Percentiles rank a stretch among this genome's conserved stretches.
phyloP scores from a whole-genome alignment of 2,329 filamentous ascomycete species.

The Herpotrichia juniperi region DNA sequence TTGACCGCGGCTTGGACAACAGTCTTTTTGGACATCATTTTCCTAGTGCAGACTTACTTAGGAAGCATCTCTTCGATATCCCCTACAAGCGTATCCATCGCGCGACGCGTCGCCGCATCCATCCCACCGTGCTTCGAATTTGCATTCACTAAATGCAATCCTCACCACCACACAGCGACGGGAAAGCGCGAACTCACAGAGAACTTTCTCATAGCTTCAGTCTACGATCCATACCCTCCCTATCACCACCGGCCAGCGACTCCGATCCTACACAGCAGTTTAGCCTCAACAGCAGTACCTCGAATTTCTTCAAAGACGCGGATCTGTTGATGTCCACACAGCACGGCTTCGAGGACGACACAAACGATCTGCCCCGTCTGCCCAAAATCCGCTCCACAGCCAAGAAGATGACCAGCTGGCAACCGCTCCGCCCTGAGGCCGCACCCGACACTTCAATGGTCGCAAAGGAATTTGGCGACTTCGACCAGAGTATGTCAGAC shows the following conservation, averaged over 20 bases:
- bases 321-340: slow-evolving; percentile 48
- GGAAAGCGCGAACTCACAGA: slow-evolving; percentile 44
- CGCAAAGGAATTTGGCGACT: slow-evolving; percentile 47
- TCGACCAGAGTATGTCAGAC: slow-evolving; percentile 48
- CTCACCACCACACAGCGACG: slow-evolving; percentile 43
- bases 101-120: slow-evolving; percentile 32
- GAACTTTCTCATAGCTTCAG: slow-evolving; percentile 45
- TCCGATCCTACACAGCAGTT: slow-evolving; percentile 44
- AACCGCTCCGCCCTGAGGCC: slow-evolving; percentile 41
- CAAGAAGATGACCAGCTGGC: slow-evolving; percentile 47
- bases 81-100: slow-evolving; percentile 31
- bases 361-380: slow-evolving; percentile 38
- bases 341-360: slow-evolving; percentile 43
- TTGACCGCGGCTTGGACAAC: slow-evolving; percentile 24
- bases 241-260: slow-evolving; percentile 39
- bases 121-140: slow-evolving; percentile 20
- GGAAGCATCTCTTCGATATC: slow-evolving; percentile 35
- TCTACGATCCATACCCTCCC: slow-evolving; percentile 36
- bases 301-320: slow-evolving; percentile 41
- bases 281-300: slow-evolving; percentile 31
- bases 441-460: slow-evolving; percentile 46
- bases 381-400: slow-evolving; percentile 45
- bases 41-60: slow-evolving; percentile 24
- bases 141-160: slow-evolving; percentile 38
- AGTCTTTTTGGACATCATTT: slow-evolving; percentile 20